These are phyloP conservation scores for Tardiomyces blankii DNA, from an alignment of 1,139 yeast species.

Conservation along the genomic window DNA sequence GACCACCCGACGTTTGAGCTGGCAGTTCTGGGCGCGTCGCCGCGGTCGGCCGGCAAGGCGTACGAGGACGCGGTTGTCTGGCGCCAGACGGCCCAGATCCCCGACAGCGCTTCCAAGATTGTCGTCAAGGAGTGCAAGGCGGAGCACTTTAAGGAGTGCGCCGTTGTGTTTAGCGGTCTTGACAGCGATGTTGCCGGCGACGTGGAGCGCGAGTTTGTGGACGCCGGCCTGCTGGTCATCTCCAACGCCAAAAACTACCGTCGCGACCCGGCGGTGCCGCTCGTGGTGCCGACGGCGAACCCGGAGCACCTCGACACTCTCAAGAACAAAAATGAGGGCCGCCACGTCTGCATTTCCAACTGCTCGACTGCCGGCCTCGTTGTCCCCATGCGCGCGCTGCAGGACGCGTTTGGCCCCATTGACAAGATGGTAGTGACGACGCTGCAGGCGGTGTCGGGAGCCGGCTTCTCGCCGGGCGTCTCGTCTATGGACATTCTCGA, in stretches of 20 bases:
- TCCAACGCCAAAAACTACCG: constrained; percentile 97
- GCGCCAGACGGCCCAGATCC: constrained; percentile 86
- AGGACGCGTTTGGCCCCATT: constrained; percentile 80
- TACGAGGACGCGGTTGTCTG: constrained; percentile 83
- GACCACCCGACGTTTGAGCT: constrained; percentile 87
- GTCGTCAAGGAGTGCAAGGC: constrained; percentile 69
- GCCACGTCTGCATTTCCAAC: constrained; percentile 88
- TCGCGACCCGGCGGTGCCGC: constrained; percentile 77
- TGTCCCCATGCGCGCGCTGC: constrained; percentile 90
- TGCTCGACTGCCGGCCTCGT: constrained; percentile 98
- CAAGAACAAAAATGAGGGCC: constrained; percentile 59
- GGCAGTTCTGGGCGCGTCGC: constrained; percentile 80
- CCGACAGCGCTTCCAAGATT: constrained; percentile 50
- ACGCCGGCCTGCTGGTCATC: constrained; percentile 70
- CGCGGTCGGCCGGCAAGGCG: constrained; percentile 85
- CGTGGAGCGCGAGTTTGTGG: constrained; percentile 75
- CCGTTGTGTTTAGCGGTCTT: constrained; percentile 86
- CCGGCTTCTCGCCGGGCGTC: constrained; percentile 97
- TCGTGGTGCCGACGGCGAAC: constrained; percentile 90
- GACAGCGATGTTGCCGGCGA: constrained; percentile 93
- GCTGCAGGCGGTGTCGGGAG: constrained; percentile 95
- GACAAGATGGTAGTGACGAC: constrained; percentile 84
- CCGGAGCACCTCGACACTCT: constrained; percentile 70
- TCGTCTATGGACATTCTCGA: constrained; percentile 91
- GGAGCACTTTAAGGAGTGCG: constrained; percentile 75